phyloP scores from a whole-genome alignment of 306 rosid genomes.

The Malus asiatica region DNA sequence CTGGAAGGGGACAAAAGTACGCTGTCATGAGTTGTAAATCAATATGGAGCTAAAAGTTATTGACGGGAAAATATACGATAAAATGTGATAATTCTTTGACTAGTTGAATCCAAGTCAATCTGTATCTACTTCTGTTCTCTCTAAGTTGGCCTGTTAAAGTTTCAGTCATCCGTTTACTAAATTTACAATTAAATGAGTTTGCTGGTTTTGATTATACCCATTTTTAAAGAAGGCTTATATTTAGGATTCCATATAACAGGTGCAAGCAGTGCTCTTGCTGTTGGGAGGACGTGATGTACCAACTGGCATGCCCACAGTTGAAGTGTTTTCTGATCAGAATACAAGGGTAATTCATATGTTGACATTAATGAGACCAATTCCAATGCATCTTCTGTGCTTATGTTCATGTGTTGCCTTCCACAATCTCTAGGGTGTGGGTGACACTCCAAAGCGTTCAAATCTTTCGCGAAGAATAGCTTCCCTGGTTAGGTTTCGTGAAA shows the following conservation, averaged over 20 bases:
- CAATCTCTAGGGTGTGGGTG: conserved; percentile 53
- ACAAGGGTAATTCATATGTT: conserved; percentile 49
- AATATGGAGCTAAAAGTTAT: not conserved
- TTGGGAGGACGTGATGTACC: conserved; percentile 74
- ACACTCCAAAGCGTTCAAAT: conserved; percentile 56
- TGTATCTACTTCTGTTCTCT: not conserved
- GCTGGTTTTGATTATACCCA: not conserved
- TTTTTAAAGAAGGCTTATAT: conserved; percentile 1
- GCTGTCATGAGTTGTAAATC: not conserved
- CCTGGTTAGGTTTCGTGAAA: conserved; percentile 89
- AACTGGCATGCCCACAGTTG: conserved; percentile 46
- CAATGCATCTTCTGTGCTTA: conserved; percentile 26
- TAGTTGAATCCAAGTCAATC: not conserved
- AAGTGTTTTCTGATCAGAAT: conserved; percentile 48
- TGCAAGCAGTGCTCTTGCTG: conserved; percentile 87
- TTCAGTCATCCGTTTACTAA: not conserved
- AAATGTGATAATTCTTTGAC: not conserved
- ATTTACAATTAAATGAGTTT: conserved; percentile 1
- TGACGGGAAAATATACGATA: not conserved
- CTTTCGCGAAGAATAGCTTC: conserved; percentile 94
- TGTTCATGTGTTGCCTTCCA: conserved; percentile 18
- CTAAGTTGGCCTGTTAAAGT: not conserved
- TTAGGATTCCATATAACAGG: conserved; percentile 40
- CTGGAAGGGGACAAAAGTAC: not conserved
- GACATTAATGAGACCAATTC: conserved; percentile 15